These are phyloP conservation scores for Orobanche coerulescens DNA, from an alignment of 257 asterid species.

Conservation along the genomic window DNA sequence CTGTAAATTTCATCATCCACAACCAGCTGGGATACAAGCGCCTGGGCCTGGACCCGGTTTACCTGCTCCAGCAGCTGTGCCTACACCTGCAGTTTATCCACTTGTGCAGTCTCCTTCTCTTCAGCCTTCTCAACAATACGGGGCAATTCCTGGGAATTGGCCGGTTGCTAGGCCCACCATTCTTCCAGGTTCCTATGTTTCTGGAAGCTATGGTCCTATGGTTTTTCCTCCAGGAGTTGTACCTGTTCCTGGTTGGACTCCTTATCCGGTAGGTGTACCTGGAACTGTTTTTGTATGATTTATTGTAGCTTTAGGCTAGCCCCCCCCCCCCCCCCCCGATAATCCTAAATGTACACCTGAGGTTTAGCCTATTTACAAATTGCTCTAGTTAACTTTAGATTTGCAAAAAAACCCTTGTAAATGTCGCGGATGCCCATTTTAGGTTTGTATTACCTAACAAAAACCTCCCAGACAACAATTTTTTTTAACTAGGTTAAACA, in stretches of 20 bases:
- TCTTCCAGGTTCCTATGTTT: slow-evolving; percentile 70
- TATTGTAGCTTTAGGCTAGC: slow-evolving; percentile 14
- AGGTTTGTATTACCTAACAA: too few relatives aligned
- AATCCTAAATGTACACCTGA: too few relatives aligned
- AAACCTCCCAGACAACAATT: too few relatives aligned
- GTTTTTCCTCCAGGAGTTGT: slow-evolving; percentile 75
- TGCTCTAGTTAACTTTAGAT: background rate
- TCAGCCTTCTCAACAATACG: slow-evolving; percentile 86
- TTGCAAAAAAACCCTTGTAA: too few relatives aligned
- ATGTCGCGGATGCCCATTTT: too few relatives aligned
- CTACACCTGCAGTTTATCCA: slow-evolving; percentile 55
- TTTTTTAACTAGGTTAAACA: too few relatives aligned
- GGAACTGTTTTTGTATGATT: slow-evolving; percentile 9
- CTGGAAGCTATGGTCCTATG: slow-evolving; percentile 71
- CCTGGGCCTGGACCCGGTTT: slow-evolving; percentile 44
- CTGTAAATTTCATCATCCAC: slow-evolving; percentile 97
- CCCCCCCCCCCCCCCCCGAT: too few relatives aligned
- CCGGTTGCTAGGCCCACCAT: slow-evolving; percentile 69
- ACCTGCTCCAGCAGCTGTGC: slow-evolving; percentile 48
- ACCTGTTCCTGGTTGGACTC: slow-evolving; percentile 78
- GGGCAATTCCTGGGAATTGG: slow-evolving; percentile 78
- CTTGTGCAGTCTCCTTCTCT: slow-evolving; percentile 60
- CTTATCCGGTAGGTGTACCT: slow-evolving; percentile 62
- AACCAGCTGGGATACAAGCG: slow-evolving; percentile 62
- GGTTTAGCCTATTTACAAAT: background rate